Evolutionary conservation across 495 filamentous ascomycete genomes (phyloP), one percentile per base, ranked within the genome.

Genomic region (Acidiella bohemica): DNA sequence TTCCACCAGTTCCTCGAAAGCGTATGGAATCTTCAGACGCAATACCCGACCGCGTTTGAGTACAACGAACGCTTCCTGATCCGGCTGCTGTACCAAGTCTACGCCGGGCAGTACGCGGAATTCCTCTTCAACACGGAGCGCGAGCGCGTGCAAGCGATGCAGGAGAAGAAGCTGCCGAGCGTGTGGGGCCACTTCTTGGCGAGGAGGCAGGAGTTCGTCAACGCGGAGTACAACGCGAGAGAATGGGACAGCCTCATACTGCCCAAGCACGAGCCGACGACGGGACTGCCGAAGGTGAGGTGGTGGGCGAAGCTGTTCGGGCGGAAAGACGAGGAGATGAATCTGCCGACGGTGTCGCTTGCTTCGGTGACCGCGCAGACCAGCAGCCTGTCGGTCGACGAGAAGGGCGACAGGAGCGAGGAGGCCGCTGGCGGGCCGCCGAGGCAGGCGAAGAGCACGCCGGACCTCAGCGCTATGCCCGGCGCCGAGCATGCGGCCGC

Each of bases 1-100:
- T 96, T 99, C 62, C 92, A 99, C 52, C 92, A 99, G 56, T 99
- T 96, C 59, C 76, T 99, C 8, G 92, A 99, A 53, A 83, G 84
- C 14, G 85, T 84, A 4, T 96, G 87, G 48, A 92, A 99, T 50
- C 67, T 99, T 7, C 67, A 93, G 11, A 65, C 80, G 37, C 92
- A 96, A 50, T 66, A 93, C 49, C 88, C 90, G 0, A 83, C 76
- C 20, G 73, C 90, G 1, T 99, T 99, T 54, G 88, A 99, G 53
- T 99, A 87, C 63, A 96, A 93, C 47, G 92, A 96, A 54, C 77
- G 88, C 1, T 95, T 99, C 56, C 68, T 99, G 8, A 73, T 86
- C 4, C 75, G 92, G 8, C 60, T 99, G 3, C 68, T 95, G 4
- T 99, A 95, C 53, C 92, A 99, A 53, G 73, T 93, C 1, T 90